Evolutionary conservation across 805 yeast species (phyloP), one percentile per base, ranked within the genome.

Genomic region (Candida boidinii): DNA sequence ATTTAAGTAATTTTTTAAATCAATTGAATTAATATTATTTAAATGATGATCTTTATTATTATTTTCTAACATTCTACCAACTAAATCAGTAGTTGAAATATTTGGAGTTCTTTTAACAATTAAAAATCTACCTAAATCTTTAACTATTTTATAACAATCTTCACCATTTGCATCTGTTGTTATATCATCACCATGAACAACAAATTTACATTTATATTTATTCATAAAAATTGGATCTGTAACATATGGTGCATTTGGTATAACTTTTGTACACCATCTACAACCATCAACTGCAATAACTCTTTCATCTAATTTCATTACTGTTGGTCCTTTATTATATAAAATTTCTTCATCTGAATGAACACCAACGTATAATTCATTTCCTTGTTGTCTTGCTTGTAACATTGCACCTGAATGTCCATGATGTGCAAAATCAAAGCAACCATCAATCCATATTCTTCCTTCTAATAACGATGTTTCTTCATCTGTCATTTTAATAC

Each of bases 141-240:
- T 88, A 43, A 88, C 84, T 17, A 55, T 67, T 37, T 81, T 79
- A 58, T 92, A 92, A 49, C 96, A 86, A 58, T 92, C 98, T 36
- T 84, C 78, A 2, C 98, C 98, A 49, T 85, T 70, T 12, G 95
- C 95, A 57, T 92, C 97, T 2, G 96, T 83, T 17, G 96, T 92
- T 43, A 92, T 86, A 52, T 92, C 98, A 57, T 92, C 98, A 6
- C 98, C 98, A 56, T 92, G 98, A 9, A 92, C 95, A n/a, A 92
- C 98, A 53, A 78, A 92, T 49, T 74, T 59, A 61, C 98, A 92
- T 6, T 71, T 73, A 49, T 73, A 73, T 17, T 64, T 44, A 45
- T 82, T 86, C 85, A 87, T 71, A 33, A 85, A 80, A 26, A 60
- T 62, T 1, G 94, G 94, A 42, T 77, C 82, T 1, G 98, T 92